phyloP scores from a whole-genome alignment of 2,329 filamentous ascomycete species.

The Cladophialophora bantiana region DNA sequence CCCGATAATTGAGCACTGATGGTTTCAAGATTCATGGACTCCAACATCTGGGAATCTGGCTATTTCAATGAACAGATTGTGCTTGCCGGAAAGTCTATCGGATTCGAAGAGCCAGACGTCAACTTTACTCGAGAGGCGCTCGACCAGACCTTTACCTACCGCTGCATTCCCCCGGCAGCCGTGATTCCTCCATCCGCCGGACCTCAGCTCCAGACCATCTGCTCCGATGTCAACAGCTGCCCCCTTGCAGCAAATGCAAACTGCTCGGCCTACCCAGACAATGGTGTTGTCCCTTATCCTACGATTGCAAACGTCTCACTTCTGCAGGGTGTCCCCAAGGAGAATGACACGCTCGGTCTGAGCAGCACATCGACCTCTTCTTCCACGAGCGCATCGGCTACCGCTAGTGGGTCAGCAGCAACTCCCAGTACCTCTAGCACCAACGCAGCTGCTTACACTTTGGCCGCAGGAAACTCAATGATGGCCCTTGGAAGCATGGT shows the following conservation, averaged over 20 bases:
- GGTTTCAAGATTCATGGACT: constrained; percentile 60
- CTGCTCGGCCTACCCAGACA: constrained; percentile 31
- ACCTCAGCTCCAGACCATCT: constrained; percentile 33
- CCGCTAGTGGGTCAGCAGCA: constrained; percentile 20
- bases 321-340: constrained; percentile 23
- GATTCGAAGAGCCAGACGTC: constrained; percentile 63
- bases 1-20: background rate
- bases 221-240: constrained; percentile 23
- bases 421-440: constrained; percentile 22
- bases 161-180: constrained; percentile 57
- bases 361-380: constrained; percentile 1
- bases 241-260: constrained; percentile 23
- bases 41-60: constrained; percentile 58
- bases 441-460: constrained; percentile 23
- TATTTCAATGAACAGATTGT: constrained; percentile 64
- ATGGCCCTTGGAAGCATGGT: constrained; percentile 7
- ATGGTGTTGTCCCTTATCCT: constrained; percentile 20
- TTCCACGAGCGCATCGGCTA: constrained; percentile 17
- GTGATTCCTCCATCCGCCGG: constrained; percentile 35
- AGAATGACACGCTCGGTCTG: constrained; percentile 19
- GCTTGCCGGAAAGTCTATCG: constrained; percentile 64
- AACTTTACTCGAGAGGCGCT: constrained; percentile 58
- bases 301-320: constrained; percentile 29
- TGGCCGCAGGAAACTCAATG: constrained; percentile 15
- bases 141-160: constrained; percentile 59